These are phyloP conservation scores for Manihot esculenta DNA, from an alignment of 441 rosid species.

Conservation along the genomic window DNA sequence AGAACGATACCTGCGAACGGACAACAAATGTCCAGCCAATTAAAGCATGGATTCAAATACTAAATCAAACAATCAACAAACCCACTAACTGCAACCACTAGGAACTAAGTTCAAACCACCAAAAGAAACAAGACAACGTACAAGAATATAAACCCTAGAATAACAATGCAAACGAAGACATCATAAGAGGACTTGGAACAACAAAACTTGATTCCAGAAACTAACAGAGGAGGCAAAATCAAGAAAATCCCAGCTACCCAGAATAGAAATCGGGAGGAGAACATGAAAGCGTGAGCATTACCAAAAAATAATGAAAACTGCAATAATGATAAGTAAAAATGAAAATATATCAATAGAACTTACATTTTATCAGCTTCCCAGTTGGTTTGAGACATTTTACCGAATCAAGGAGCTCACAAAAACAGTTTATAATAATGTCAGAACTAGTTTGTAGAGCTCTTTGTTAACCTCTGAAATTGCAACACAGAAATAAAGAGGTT, in stretches of 20 bases:
- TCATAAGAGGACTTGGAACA: slow-evolving; percentile 24
- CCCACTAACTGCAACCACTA: slow-evolving; percentile 25
- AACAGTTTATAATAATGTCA: slow-evolving; percentile 40
- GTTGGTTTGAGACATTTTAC: slow-evolving; percentile 74
- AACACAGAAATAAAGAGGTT: slow-evolving; percentile 23
- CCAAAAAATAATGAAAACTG: background rate
- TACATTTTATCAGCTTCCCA: slow-evolving; percentile 99
- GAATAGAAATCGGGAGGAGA: slow-evolving; percentile 30
- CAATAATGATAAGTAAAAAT: background rate
- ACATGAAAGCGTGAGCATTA: background rate
- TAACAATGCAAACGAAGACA: slow-evolving; percentile 17
- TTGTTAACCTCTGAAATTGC: slow-evolving; percentile 30
- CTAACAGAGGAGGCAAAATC: slow-evolving; percentile 24
- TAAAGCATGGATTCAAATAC: slow-evolving; percentile 4
- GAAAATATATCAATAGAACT: slow-evolving; percentile 20
- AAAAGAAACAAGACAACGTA: slow-evolving; percentile 2
- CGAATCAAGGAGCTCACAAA: slow-evolving; percentile 35
- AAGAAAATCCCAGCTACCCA: slow-evolving; percentile 22
- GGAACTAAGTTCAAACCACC: slow-evolving; percentile 11
- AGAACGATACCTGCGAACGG: background rate
- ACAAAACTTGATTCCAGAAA: slow-evolving; percentile 29
- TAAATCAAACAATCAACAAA: slow-evolving; percentile 6
- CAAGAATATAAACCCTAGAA: slow-evolving; percentile 37
- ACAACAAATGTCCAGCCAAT: background rate
- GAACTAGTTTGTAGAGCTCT: slow-evolving; percentile 28